Base-by-base conservation (phyloP, 129 eudicot species). In the Chrysanthemum seticuspe region DNA sequence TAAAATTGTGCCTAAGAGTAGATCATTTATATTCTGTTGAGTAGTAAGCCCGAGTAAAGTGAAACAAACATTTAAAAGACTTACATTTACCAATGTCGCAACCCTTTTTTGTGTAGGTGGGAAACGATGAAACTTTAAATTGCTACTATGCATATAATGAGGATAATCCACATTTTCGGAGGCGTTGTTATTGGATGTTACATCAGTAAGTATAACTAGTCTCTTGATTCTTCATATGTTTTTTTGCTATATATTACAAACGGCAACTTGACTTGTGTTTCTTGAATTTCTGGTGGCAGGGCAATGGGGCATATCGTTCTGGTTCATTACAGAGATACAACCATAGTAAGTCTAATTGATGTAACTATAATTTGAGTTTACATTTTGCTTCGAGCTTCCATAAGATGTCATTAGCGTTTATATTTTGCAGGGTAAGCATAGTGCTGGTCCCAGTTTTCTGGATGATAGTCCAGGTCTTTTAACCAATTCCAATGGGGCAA, bases 181-280 rank as follows among this genome's bases (percentile, higher is more conserved):
- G 99, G 64, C 99, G 99, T 49, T 82, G 93, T 87, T 95, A 86
- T 82, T 95, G 99, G 99, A 95, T 90, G 96, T 75, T 95, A 81
- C 88, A 95, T 71, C 68, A 81, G 97, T 91, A 82, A 88, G 96
- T 91, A 74, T 47, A 18, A 60, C 69, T 29, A 21, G 21, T 21
- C 21, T 21, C 21, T 21, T 21, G 21, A 21, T 21, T 21, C 21
- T 21, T 21, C 21, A 21, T 21, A 21, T 21, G 21, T 21, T 21
- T 21, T 21, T 21, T 21, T 21, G 21, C 21, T 21, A 21, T 21
- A 21, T 21, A 21, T 21, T 21, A 21, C 21, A 21, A 21, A 21
- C 21, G 21, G 21, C 1, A 21, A 21, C 0, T 21, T 21, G 21
- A 21, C 74, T 76, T 69, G 68, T 45, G 27, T 34, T 49, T 50